These are phyloP conservation scores for Aciculosporium take DNA, from an alignment of 2,329 filamentous ascomycete species.

Conservation along the genomic window DNA sequence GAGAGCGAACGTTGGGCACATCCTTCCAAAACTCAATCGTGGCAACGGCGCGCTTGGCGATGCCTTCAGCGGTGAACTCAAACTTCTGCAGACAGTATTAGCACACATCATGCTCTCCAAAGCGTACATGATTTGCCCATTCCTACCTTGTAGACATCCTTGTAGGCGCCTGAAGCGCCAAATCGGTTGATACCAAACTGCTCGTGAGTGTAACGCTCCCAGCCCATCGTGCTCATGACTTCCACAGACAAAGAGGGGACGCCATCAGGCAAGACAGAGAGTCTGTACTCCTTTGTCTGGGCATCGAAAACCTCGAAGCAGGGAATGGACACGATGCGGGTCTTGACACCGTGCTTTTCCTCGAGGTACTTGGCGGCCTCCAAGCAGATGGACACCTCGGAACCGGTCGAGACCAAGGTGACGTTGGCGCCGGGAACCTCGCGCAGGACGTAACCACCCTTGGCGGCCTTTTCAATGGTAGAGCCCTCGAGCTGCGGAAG, in stretches of 20 bases:
- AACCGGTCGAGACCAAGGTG: constrained; percentile 88
- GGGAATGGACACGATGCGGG: constrained; percentile 87
- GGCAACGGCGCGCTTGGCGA: constrained; percentile 82
- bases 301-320: constrained; percentile 95
- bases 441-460: constrained; percentile 87
- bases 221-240: constrained; percentile 93
- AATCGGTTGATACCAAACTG: constrained; percentile 99
- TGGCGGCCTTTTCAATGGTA: constrained; percentile 73
- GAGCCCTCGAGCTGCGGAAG: constrained; percentile 94
- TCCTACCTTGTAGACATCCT: constrained; percentile 85
- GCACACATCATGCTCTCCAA: constrained; percentile 9
- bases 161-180: constrained; percentile 92
- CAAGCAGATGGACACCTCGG: constrained; percentile 85
- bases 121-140: not conserved
- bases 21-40: constrained; percentile 98
- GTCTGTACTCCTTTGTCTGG: constrained; percentile 87
- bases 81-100: constrained; percentile 61
- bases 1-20: constrained; percentile 76
- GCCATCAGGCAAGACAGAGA: constrained; percentile 83
- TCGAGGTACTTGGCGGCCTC: constrained; percentile 85
- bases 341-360: constrained; percentile 74
- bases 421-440: constrained; percentile 74
- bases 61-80: constrained; percentile 95
- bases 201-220: constrained; percentile 98
- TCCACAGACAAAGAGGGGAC: constrained; percentile 89